Evolutionary conservation across 78 protist genomes (phyloP), one percentile per base, ranked within the genome.

Genomic region (Guillardia theta): DNA sequence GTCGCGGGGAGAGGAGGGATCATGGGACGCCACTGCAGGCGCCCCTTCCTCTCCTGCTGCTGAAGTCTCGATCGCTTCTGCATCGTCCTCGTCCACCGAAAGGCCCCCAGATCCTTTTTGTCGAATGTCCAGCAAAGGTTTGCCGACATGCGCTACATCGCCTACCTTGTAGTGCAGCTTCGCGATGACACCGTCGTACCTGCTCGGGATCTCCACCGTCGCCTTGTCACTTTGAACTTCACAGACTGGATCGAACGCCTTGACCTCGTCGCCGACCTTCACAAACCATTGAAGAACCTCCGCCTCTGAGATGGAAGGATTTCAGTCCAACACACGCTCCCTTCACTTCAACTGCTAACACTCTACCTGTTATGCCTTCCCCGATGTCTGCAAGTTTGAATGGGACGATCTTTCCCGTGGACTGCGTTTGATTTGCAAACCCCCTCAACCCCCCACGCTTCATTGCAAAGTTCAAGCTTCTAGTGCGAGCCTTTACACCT

Each of bases 221-320:
- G 93, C 93, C 9, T 88, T 88, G 93, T 88, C 93, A 64, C 93
- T 88, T 21, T 88, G 93, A 8, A 88, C 93, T 88, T 88, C 93
- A 27, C 93, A 88, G 39, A 88, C 43, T 36, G 46, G 0, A 43
- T 88, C 93, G 62, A 88, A 88, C 1, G 93, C 54, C 15, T 88
- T 88, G 64, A 88, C 39, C 4, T 45, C 30, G 93, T 88, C 93
- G 62, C 93, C 93, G 33, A 48, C 93, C 76, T 88, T 6, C 45
- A 88, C 43, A 33, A 48, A 88, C 93, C 93, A 88, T 33, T 88
- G 54, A n/a, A 88, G 4, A 21, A 88, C 33, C 48, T 78, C 90
- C 37, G 44, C 90, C 90, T 78, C 90, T 78, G 90, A 58, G 27
- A 58, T 58, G 39, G 3, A 27, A 27, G 27, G 27, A 24, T 24